Percentiles rank a stretch among this genome's conserved stretches.
phyloP scores from a whole-genome alignment of 2,329 filamentous ascomycete species.

The Helminthosporium solani region DNA sequence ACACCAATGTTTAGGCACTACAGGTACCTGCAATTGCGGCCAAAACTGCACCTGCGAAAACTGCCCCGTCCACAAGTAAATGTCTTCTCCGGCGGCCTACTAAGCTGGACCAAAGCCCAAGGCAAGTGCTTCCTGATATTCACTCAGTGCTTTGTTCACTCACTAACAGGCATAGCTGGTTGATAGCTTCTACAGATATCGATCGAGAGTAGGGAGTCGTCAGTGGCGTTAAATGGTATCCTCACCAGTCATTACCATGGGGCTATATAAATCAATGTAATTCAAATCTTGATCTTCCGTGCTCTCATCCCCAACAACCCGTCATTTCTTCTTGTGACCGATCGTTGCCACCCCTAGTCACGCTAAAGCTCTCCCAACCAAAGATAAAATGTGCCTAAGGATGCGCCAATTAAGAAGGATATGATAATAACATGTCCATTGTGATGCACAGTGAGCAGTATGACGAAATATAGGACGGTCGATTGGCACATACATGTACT shows the following conservation, averaged over 20 bases:
- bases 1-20: too few relatives aligned
- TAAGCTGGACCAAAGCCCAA: conserved; percentile 9
- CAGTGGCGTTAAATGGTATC: background rate
- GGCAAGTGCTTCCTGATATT: conserved; percentile 1
- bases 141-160: background rate
- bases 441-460: conserved; percentile 70
- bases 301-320: conserved; percentile 33
- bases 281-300: too few relatives aligned
- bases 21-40: conserved; percentile 27
- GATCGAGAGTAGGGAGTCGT: too few relatives aligned
- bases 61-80: conserved; percentile 24
- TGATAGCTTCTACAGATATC: too few relatives aligned
- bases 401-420: conserved; percentile 42
- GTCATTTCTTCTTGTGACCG: conserved; percentile 39
- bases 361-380: conserved; percentile 37
- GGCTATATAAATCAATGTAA: too few relatives aligned
- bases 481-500: conserved; percentile 75
- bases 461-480: conserved; percentile 75
- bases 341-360: conserved; percentile 24
- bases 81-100: background rate
- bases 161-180: background rate
- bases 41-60: conserved; percentile 24
- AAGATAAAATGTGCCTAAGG: conserved; percentile 40
- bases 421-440: conserved; percentile 72
- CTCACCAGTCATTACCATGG: background rate